A percentile compares a stretch with the other conserved stretches of the same genome.
These are phyloP conservation scores for Rhytidhysteron rufulum DNA, from an alignment of 2,329 filamentous ascomycete genomes.

Conservation along the genomic window DNA sequence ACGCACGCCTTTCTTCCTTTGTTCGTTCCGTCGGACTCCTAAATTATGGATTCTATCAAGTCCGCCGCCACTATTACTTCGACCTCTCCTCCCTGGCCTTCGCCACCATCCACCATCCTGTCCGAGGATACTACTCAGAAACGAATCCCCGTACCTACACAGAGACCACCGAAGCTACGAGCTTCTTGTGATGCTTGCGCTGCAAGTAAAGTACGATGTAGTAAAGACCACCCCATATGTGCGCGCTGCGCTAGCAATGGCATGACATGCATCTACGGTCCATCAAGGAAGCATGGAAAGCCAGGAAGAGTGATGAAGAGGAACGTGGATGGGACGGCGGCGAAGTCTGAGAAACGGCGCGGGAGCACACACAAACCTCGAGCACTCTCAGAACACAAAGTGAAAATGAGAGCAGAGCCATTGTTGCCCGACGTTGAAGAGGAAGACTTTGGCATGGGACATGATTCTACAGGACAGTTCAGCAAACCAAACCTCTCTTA, in stretches of 20 bases:
- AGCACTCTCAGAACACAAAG: conserved; percentile 23
- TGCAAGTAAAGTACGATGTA: conserved; percentile 36
- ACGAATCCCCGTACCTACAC: background rate
- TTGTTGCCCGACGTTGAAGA: conserved; percentile 12
- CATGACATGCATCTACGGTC: conserved; percentile 28
- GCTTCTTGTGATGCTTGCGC: conserved; percentile 35
- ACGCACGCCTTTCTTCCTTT: too few relatives aligned
- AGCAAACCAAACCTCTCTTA: conserved; percentile 20
- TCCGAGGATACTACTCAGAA: background rate
- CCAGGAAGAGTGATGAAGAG: conserved; percentile 28
- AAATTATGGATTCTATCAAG: background rate
- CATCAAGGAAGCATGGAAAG: conserved; percentile 34
- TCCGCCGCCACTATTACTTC: background rate
- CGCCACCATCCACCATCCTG: too few relatives aligned
- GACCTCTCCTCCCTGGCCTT: background rate
- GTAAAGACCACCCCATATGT: conserved; percentile 31
- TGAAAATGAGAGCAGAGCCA: conserved; percentile 22
- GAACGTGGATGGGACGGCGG: conserved; percentile 27
- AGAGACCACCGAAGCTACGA: conserved; percentile 24
- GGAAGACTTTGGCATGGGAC: conserved; percentile 13
- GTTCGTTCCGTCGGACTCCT: background rate
- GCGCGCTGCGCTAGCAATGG: conserved; percentile 26
- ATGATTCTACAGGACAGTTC: conserved; percentile 25
- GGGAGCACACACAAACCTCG: conserved; percentile 18
- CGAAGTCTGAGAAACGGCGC: conserved; percentile 25